phyloP scores from a whole-genome alignment of 2,329 filamentous ascomycete species.

The Neophaeococcomyces aloes region DNA sequence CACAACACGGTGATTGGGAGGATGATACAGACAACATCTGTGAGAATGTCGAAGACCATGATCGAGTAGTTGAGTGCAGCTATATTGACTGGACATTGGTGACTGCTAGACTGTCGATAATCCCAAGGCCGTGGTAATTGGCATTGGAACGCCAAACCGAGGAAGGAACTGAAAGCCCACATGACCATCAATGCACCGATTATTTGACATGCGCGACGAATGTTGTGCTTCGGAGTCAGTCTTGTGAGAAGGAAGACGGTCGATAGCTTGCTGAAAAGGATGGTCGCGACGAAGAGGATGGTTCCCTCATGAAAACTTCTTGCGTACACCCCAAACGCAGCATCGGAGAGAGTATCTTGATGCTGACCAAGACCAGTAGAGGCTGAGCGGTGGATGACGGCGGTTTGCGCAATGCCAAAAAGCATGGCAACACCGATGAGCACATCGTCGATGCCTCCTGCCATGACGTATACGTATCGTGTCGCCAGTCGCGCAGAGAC shows the following conservation, averaged over 20 bases:
- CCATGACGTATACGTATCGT: neutral
- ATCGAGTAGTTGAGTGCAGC: conserved; percentile 7
- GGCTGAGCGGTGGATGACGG: conserved; percentile 5
- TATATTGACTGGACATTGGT: conserved; percentile 3
- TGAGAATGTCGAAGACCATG: conserved; percentile 5
- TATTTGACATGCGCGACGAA: conserved; percentile 1
- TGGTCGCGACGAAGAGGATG: conserved; percentile 4
- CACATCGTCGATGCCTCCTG: conserved; percentile 6
- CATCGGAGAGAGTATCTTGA: conserved; percentile 1
- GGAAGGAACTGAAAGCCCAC: neutral
- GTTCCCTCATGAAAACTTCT: conserved; percentile 2
- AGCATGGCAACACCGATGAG: conserved; percentile 6
- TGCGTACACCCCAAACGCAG: conserved; percentile 1
- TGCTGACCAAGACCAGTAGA: conserved; percentile 8
- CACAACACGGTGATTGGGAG: conserved; percentile 4
- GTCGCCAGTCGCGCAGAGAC: conserved; percentile 6
- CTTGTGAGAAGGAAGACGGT: conserved; percentile 4
- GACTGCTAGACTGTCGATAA: neutral
- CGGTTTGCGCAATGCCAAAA: conserved; percentile 8
- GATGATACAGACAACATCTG: conserved; percentile 5
- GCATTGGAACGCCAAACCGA: conserved; percentile 1
- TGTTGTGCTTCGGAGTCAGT: conserved; percentile 2
- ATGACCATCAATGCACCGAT: neutral
- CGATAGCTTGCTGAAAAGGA: conserved; percentile 5
- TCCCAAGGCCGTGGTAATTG: conserved; percentile 5